These are phyloP conservation scores for Sporothrix protearum DNA, from an alignment of 2,329 filamentous ascomycete genomes.

Conservation along the genomic window DNA sequence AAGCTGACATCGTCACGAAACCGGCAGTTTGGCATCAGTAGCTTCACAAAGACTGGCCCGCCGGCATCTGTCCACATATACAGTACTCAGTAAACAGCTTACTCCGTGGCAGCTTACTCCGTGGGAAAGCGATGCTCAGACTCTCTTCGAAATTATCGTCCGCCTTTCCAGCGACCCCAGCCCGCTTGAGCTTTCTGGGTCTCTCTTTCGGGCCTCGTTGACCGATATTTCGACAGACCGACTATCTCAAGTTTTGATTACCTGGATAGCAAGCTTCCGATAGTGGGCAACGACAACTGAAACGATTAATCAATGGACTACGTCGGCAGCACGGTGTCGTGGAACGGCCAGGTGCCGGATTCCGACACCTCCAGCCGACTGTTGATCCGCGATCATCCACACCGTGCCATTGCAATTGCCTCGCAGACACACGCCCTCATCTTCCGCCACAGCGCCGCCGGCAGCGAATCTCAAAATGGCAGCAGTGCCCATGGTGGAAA, in stretches of 20 bases:
- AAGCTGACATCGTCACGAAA: background rate
- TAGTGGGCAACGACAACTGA: background rate
- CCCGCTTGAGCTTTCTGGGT: background rate
- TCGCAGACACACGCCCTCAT: constrained; percentile 77
- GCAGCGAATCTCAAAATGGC: constrained; percentile 52
- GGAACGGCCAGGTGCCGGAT: constrained; percentile 47
- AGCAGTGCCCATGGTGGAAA: constrained; percentile 45
- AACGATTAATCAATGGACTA: constrained; percentile 45
- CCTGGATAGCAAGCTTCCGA: background rate
- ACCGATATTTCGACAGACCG: background rate
- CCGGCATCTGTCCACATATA: background rate
- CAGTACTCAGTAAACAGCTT: background rate
- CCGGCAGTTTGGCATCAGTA: background rate
- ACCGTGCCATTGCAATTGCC: constrained; percentile 82
- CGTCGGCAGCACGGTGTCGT: constrained; percentile 39
- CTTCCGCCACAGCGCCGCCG: constrained; percentile 70
- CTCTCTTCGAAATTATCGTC: background rate
- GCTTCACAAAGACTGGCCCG: background rate
- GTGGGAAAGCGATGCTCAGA: constrained; percentile 6
- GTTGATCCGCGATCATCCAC: constrained; percentile 79
- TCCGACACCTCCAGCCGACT: constrained; percentile 68
- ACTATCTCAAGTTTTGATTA: background rate
- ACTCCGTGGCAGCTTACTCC: background rate
- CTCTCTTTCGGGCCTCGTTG: background rate
- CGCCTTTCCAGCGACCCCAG: background rate